Conservation (phyloP, 495 filamentous ascomycete genomes). For the Hypoxylon rickii region DNA sequence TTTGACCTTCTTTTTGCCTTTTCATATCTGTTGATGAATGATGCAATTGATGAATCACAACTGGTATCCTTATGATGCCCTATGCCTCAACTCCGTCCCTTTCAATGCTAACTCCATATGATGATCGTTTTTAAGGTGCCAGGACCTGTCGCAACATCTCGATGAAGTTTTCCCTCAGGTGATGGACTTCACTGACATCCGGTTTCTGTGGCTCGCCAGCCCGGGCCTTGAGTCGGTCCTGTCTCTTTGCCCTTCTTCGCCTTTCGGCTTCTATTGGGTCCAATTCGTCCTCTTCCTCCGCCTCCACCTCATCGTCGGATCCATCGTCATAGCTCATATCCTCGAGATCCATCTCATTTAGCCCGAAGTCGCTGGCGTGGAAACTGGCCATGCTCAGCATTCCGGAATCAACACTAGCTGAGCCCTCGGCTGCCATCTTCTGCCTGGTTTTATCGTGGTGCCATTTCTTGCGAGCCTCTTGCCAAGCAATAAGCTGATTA, state of each 20-base stretch:
- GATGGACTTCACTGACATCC: constrained; percentile 72
- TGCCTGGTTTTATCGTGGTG: constrained; percentile 96
- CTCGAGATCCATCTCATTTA: constrained; percentile 84
- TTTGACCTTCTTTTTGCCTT: background rate
- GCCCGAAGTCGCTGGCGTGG: constrained; percentile 80
- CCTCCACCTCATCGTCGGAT: constrained; percentile 70
- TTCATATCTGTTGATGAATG: constrained; percentile 7
- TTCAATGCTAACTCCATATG: background rate
- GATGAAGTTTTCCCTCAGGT: constrained; percentile 78
- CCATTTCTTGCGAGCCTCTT: constrained; percentile 93
- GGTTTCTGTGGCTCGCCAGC: constrained; percentile 94
- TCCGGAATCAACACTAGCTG: constrained; percentile 39
- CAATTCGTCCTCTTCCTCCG: constrained; percentile 73
- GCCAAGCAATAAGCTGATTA: constrained; percentile 85
- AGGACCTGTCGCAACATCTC: constrained; percentile 84
- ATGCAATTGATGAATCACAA: constrained; percentile 7
- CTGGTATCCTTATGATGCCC: background rate
- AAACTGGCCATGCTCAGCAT: constrained; percentile 61
- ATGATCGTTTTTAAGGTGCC: constrained; percentile 59
- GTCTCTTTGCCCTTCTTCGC: constrained; percentile 69
- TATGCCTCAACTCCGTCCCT: constrained; percentile 3
- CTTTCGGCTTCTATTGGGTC: constrained; percentile 90
- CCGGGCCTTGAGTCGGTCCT: constrained; percentile 76
- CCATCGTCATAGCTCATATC: constrained; percentile 79
- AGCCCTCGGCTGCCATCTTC: constrained; percentile 93